Base-by-base conservation (phyloP, 2,329 filamentous ascomycete genomes). In the Curvularia spicifera region DNA sequence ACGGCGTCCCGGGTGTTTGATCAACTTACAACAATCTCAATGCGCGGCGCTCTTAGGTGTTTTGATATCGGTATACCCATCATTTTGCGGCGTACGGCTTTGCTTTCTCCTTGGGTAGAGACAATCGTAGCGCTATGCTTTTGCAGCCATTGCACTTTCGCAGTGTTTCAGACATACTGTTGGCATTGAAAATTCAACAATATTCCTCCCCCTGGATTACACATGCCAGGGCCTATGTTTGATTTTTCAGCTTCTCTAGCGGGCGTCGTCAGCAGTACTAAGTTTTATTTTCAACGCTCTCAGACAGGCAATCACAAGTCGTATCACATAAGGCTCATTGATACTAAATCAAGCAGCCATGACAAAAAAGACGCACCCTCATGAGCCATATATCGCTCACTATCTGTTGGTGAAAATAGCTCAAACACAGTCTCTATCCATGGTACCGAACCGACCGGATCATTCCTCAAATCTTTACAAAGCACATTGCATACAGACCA, bases 61-160 rank as follows among this genome's bases (percentile, higher is more conserved):
- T 58, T 60, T 63, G 64, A 61, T 63, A 60, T 65, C 40, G 52
- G 55, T 68, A 70, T 70, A 70, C 67, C 67, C 67, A 65, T 55
- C 52, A 51, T 63, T 49, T 59, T 59, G 59, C 46, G 66, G 66
- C 63, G 64, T 55, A 55, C 44, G 63, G 63, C 55, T 60, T 65
- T 61, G 22, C 29, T 56, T 57, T 26, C 51, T 50, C 28, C 9
- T 43, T 40, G 24, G 29, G 31, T 35, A 45, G 29, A 22, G 40
- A 26, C 20, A 35, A 45, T 20, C n/a, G 15, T 31, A 39, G 8
- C 12, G 5, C 18, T 15, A 12, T 26, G 5, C 40, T 46, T 39
- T 24, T 42, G 4, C 13, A n/a, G 29, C 40, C 26, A 26, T 20
- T 49, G 20, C 46, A 37, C 15, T 24, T 15, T 20, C 6, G 13